Percentiles rank a stretch among this genome's conserved stretches.
These are phyloP conservation scores for Kodamaea sp. DNA, from an alignment of 1,139 yeast species.

Conservation along the genomic window DNA sequence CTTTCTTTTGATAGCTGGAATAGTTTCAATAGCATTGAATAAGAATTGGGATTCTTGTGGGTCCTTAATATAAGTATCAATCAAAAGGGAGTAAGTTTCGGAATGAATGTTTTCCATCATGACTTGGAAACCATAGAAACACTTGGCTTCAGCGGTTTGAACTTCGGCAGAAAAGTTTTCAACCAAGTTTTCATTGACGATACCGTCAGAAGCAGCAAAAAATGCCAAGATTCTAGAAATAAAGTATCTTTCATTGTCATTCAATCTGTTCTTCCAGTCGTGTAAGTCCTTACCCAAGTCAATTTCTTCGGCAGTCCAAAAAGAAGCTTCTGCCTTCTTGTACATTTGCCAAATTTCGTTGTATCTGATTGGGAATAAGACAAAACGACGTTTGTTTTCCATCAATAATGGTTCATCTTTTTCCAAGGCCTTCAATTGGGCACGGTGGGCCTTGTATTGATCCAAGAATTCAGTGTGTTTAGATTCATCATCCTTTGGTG, in stretches of 20 bases:
- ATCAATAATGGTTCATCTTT: slow-evolving; percentile 82
- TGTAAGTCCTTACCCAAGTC: slow-evolving; percentile 86
- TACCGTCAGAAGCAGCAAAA: slow-evolving; percentile 97
- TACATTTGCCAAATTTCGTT: slow-evolving; percentile 99
- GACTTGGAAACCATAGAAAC: slow-evolving; percentile 98
- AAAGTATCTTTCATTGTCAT: slow-evolving; percentile 86
- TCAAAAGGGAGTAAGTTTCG: slow-evolving; percentile 90
- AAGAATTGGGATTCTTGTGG: slow-evolving; percentile 84
- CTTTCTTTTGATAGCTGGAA: slow-evolving; percentile 92
- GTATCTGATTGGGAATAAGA: slow-evolving; percentile 93
- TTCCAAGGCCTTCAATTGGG: slow-evolving; percentile 67
- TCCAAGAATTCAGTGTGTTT: slow-evolving; percentile 54
- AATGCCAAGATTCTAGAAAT: slow-evolving; percentile 92
- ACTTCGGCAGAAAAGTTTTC: slow-evolving; percentile 97
- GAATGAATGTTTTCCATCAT: slow-evolving; percentile 99
- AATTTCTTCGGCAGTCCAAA: slow-evolving; percentile 99
- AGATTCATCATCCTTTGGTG: slow-evolving; percentile 16
- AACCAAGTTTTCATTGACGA: slow-evolving; percentile 93
- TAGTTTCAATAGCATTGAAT: slow-evolving; percentile 90
- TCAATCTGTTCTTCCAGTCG: slow-evolving; percentile 86
- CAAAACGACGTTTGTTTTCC: slow-evolving; percentile 89
- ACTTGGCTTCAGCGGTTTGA: slow-evolving; percentile 95
- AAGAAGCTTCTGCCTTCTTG: slow-evolving; percentile 97
- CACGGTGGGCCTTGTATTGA: slow-evolving; percentile 67
- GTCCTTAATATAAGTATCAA: slow-evolving; percentile 93